Conservation (phyloP, 768 basidiomycete species). For the Antrodiella citrinella region DNA sequence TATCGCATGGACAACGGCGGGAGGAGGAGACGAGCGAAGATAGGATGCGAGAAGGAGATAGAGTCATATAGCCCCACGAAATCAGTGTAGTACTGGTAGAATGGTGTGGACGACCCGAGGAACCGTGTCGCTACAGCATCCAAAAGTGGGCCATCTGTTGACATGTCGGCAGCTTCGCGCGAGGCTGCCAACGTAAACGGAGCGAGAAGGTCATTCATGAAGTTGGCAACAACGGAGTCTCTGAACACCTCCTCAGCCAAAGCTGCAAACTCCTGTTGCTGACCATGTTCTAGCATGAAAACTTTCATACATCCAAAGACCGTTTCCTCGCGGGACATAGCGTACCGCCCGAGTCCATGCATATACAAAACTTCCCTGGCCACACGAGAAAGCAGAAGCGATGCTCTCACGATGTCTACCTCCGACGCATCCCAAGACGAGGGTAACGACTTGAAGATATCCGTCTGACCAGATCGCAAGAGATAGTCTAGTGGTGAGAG, state of each 20-base stretch:
- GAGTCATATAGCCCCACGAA: constrained; percentile 86
- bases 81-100: constrained; percentile 92
- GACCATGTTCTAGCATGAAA: constrained; percentile 92
- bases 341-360: constrained; percentile 33
- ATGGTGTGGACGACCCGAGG: constrained; percentile 65
- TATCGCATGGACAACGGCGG: constrained; percentile 73
- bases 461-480: constrained; percentile 65
- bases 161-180: constrained; percentile 4
- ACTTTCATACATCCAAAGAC: constrained; percentile 85
- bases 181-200: constrained; percentile 38
- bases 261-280: constrained; percentile 24
- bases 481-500: constrained; percentile 68
- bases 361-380: constrained; percentile 36
- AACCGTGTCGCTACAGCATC: constrained; percentile 49
- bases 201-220: constrained; percentile 53
- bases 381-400: constrained; percentile 52
- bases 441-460: constrained; percentile 64
- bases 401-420: constrained; percentile 62
- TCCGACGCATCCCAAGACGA: constrained; percentile 73
- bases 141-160: constrained; percentile 26
- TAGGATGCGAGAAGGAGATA: constrained; percentile 75
- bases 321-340: constrained; percentile 45
- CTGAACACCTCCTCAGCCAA: constrained; percentile 65
- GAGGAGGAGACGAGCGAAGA: constrained; percentile 70
- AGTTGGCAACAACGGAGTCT: constrained; percentile 49